Evolutionary conservation across 768 basidiomycete genomes (phyloP), one percentile per base, ranked within the genome.

Genomic region (Calocera cornea): DNA sequence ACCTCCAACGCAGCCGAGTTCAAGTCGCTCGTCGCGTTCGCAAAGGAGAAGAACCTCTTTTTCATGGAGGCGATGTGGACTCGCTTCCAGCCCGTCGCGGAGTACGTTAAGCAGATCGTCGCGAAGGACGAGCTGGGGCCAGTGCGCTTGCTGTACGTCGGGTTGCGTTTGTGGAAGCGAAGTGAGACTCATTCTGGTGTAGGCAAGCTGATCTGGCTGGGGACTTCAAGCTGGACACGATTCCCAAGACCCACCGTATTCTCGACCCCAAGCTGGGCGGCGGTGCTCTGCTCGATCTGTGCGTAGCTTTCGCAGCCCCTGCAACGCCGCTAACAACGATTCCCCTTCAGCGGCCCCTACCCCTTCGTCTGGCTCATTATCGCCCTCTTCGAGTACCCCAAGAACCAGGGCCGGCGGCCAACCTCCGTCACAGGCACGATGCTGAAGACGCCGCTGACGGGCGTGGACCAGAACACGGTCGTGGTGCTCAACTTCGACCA

Each of bases 11-110:
- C 82, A 3, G 83, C 86, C 1, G 91, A 95, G 73, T 80, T 92
- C 24, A 82, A 84, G n/a, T 83, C 86, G 54, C 81, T 95, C 27
- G 78, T 92, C 22, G 78, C 78, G 11, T 82, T 90, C 22, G 91
- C 93, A 1, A 88, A 88, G 75, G 84, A 90, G 74, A 79, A 87
- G 71, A 83, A 86, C 19, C 82, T 92, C 0, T 95, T 95, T 80
- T 84, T 95, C 72, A 94, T 95, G 92, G 93, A 95, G 77, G 91
- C 89, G 0, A 80, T 92, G 76, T 92, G 91, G 90, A 92, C 91
- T 38, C 82, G 89, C 38, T 91, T 90, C 79, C 86, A 88, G 67
- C 88, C 89, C 14, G 81, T 89, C 68, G 78, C 80, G 11, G 73
- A 79, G 19, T 88, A 88, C 68, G 78, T 91, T 65, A 86, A 87